Evolutionary conservation across 2,329 filamentous ascomycete species (phyloP).

Genomic region (Ceratocystis lukuohia): DNA sequence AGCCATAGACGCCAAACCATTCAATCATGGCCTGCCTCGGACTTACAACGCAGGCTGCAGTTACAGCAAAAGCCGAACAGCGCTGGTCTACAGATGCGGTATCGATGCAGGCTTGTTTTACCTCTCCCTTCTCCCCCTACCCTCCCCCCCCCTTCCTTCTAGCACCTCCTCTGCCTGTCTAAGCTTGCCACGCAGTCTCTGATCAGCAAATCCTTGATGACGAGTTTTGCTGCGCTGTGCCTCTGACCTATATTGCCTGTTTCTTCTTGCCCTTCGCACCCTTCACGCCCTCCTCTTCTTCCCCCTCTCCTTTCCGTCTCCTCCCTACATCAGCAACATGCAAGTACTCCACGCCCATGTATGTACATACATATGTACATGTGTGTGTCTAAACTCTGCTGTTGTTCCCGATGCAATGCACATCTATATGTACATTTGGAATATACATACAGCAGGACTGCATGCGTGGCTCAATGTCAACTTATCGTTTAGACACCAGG

Average conservation of each 20-base stretch:
- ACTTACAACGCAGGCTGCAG: not conserved
- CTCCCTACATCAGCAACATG: not conserved
- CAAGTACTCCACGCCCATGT: not conserved
- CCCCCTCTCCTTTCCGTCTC: not conserved
- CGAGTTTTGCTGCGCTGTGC: not conserved
- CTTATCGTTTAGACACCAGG: conserved; percentile 4
- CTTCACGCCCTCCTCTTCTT: too few relatives aligned
- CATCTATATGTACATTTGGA: conserved; percentile 1
- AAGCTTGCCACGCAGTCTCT: not conserved
- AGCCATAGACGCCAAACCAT: not conserved
- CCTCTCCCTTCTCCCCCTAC: not conserved
- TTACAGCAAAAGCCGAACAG: not conserved
- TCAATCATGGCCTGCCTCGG: not conserved
- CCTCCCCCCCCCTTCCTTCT: not conserved
- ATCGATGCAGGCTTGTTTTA: not conserved
- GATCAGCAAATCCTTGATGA: not conserved
- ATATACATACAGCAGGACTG: not conserved
- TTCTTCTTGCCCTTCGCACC: not conserved
- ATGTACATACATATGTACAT: not conserved
- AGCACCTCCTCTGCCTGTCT: not conserved
- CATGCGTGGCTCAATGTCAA: conserved; percentile 4
- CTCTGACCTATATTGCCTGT: not conserved
- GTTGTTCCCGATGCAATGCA: not conserved
- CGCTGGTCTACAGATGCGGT: not conserved
- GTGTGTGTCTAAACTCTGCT: not conserved